Percentiles rank a stretch among this genome's conserved stretches.
phyloP scores from a whole-genome alignment of 1,284 basidiomycete species.

The Ganoderma multipileum region DNA sequence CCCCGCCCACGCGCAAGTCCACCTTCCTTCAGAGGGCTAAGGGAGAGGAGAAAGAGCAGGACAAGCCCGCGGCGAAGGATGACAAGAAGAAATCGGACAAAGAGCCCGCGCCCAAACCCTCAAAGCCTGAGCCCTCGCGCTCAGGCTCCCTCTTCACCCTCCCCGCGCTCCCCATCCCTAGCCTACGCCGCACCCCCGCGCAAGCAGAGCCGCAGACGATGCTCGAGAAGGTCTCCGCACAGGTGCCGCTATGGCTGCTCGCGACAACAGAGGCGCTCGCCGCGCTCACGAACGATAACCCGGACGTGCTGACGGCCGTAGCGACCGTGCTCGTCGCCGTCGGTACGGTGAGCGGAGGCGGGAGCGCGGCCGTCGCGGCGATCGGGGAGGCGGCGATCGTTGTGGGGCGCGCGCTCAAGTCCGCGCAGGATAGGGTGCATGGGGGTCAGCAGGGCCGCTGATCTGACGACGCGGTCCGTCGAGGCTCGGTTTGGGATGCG shows the following conservation, averaged over 20 bases:
- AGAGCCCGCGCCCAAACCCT: neutral
- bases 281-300: conserved; percentile 69
- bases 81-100: conserved; percentile 9
- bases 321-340: conserved; percentile 76
- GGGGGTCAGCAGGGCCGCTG: conserved; percentile 9
- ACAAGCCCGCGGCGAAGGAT: conserved; percentile 1
- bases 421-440: conserved; percentile 25
- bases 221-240: conserved; percentile 49
- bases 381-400: conserved; percentile 28
- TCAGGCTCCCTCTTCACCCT: conserved; percentile 27
- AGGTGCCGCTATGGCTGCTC: conserved; percentile 74
- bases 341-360: conserved; percentile 62
- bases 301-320: conserved; percentile 70
- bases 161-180: conserved; percentile 25
- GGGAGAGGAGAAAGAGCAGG: conserved; percentile 6
- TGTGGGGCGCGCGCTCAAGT: conserved; percentile 27
- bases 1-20: conserved; percentile 16
- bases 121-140: conserved; percentile 7
- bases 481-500: neutral
- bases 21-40: conserved; percentile 11
- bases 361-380: conserved; percentile 24
- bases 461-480: neutral
- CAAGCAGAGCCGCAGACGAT: conserved; percentile 44
- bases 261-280: conserved; percentile 74
- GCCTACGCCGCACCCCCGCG: conserved; percentile 13